These are phyloP conservation scores for Nymphaea thermarum DNA, from an alignment of 164 flowering plant species.

Conservation along the genomic window DNA sequence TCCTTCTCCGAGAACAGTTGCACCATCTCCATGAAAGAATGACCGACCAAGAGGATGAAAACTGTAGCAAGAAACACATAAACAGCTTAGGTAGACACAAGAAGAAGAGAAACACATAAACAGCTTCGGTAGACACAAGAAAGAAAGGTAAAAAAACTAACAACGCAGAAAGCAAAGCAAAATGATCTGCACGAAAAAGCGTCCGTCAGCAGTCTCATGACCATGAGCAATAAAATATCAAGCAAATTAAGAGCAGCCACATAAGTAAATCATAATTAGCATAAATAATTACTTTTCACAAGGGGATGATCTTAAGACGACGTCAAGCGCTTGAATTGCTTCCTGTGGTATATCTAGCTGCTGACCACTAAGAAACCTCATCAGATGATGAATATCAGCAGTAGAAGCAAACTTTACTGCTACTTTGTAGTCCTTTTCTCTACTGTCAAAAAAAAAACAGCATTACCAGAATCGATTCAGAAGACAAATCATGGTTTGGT, in stretches of 20 bases:
- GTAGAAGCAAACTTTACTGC: background rate
- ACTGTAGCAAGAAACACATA: constrained; percentile 2
- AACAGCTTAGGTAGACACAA: background rate
- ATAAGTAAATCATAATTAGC: background rate
- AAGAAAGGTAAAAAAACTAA: too few species aligned
- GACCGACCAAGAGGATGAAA: constrained; percentile 56
- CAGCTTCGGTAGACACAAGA: background rate
- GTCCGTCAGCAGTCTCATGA: too few species aligned
- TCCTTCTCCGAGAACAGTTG: constrained; percentile 19
- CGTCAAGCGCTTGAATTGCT: constrained; percentile 1
- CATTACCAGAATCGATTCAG: too few species aligned
- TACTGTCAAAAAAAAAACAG: background rate
- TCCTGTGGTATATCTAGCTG: background rate
- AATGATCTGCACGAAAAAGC: too few species aligned
- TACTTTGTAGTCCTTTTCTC: background rate
- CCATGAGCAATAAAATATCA: too few species aligned
- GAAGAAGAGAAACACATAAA: background rate
- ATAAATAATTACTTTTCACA: background rate
- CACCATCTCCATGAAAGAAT: constrained; percentile 16
- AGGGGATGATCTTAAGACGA: background rate
- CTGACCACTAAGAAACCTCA: background rate
- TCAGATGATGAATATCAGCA: background rate
- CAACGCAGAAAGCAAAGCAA: too few species aligned
- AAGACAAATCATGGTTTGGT: too few species aligned
- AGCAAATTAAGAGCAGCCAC: too few species aligned